Percentiles rank a stretch among this genome's conserved stretches.
These are phyloP conservation scores for Blastobotrys raffinosifermentans DNA, from an alignment of 1,139 yeast species.

Conservation along the genomic window DNA sequence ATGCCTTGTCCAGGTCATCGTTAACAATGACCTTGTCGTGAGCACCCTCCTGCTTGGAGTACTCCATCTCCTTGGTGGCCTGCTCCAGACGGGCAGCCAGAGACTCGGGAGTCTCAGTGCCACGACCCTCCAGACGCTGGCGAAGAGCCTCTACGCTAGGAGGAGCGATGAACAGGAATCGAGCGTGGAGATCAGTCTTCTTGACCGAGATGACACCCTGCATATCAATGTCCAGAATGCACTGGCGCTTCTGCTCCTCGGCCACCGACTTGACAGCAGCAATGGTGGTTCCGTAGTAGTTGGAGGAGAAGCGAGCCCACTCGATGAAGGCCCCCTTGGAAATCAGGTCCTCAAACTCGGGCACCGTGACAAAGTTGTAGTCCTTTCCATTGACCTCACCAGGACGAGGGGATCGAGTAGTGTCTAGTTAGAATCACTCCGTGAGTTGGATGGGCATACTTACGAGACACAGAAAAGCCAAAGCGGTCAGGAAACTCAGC, in stretches of 20 bases:
- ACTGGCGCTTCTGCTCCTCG: slow-evolving; percentile 47
- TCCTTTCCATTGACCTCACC: slow-evolving; percentile 90
- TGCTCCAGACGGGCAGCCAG: slow-evolving; percentile 77
- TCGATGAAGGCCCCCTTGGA: slow-evolving; percentile 76
- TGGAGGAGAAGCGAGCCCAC: slow-evolving; percentile 97
- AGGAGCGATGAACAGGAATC: slow-evolving; percentile 83
- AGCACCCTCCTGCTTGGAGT: slow-evolving; percentile 77
- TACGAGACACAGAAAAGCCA: slow-evolving; percentile 83
- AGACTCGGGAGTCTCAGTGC: slow-evolving; percentile 88
- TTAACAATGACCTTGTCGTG: slow-evolving; percentile 86
- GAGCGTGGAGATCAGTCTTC: slow-evolving; percentile 71
- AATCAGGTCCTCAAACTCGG: slow-evolving; percentile 69
- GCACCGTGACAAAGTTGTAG: slow-evolving; percentile 78
- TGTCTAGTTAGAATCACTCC: slow-evolving; percentile 39
- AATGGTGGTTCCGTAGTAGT: slow-evolving; percentile 91
- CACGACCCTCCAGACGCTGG: slow-evolving; percentile 74
- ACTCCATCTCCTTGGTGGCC: slow-evolving; percentile 83
- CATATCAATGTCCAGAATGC: slow-evolving; percentile 96
- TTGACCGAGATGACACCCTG: slow-evolving; percentile 96
- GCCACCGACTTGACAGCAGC: slow-evolving; percentile 77
- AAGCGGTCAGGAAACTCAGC: slow-evolving; percentile 84
- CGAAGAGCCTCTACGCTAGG: slow-evolving; percentile 78
- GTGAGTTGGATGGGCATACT: slow-evolving; percentile 13
- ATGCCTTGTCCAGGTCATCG: slow-evolving; percentile 87
- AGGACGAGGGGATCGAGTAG: slow-evolving; percentile 85